phyloP scores from a whole-genome alignment of 2,329 filamentous ascomycete genomes.

The Stagonosporopsis tanaceti region DNA sequence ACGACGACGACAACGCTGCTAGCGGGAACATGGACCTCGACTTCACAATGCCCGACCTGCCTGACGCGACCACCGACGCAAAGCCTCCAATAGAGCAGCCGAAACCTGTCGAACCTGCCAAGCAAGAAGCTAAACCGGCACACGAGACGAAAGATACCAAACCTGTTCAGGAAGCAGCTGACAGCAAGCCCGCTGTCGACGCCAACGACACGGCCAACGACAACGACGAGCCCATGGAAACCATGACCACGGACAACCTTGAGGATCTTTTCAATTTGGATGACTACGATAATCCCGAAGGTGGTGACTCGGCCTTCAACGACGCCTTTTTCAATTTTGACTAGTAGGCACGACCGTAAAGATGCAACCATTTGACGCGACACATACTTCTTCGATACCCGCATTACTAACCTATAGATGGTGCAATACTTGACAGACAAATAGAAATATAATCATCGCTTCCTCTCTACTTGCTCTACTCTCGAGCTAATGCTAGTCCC shows the following conservation, averaged over 20 bases:
- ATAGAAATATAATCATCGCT: neutral
- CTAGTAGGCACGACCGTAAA: conserved; percentile 7
- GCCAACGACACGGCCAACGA: conserved; percentile 4
- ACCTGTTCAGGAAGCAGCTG: conserved; percentile 3
- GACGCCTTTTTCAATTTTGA: conserved; percentile 51
- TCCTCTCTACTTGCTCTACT: neutral
- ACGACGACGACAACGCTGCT: conserved; percentile 17
- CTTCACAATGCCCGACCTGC: conserved; percentile 44
- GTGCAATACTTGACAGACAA: too few relatives aligned
- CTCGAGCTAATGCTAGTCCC: too few relatives aligned
- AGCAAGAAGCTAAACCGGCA: conserved; percentile 5
- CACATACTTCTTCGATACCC: neutral
- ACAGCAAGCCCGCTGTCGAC: conserved; percentile 10
- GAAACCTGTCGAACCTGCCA: conserved; percentile 10
- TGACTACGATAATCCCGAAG: conserved; percentile 43
- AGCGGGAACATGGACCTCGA: conserved; percentile 37
- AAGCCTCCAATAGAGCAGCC: conserved; percentile 17
- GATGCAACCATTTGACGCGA: too few relatives aligned
- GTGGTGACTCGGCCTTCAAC: conserved; percentile 45
- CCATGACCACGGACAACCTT: conserved; percentile 42
- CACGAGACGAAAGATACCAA: conserved; percentile 9
- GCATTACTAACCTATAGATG: neutral
- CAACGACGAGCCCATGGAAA: conserved; percentile 37
- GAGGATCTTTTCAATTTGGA: conserved; percentile 49
- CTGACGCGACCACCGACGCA: conserved; percentile 28